Base-by-base conservation (phyloP, 805 yeast species). In the Torulaspora microellipsoides region DNA sequence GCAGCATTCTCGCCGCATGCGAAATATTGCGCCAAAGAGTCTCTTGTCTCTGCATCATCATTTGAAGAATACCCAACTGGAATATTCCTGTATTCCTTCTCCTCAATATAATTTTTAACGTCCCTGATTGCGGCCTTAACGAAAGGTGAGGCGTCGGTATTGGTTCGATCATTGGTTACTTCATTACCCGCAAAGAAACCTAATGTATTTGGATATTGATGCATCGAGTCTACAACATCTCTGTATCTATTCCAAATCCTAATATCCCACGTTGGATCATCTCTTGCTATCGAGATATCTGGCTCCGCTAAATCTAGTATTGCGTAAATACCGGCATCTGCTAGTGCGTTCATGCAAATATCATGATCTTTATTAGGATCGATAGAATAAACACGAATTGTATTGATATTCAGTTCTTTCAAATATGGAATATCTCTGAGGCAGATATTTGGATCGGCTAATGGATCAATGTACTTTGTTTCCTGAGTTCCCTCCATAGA, bases 121-220 rank as follows among this genome's bases (percentile, higher is more conserved):
- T 91, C 99, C 67, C 99, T 83, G 49, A 93, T 76, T 13, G 98
- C 96, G 27, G 98, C 96, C 74, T 91, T 93, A 45, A 93, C 95
- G 66, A 81, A 91, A 1, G 97, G 88, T 25, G 97, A 89, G 27
- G 97, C 86, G 54, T 80, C 83, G 11, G 97, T 85, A 67, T 87
- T 90, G 38, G 88, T 70, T 34, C 67, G 69, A 60, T 86, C 88
- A 67, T 90, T 91, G 47, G 91, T 80, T 42, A 93, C 98, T 75
- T 91, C 99, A 68, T 93, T 93, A 49, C 98, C 99, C 25, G 98
- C 98, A 68, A 91, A 90, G 76, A 87, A 90, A 2, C 98, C 99
- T 51, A 91, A 73, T 14, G 87, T 77, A 67, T 91, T 91, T 37
- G 82, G 68, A 69, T 90, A 91, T 55, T 76, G 72, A 46, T 80